Conservation (phyloP, 2,329 filamentous ascomycete species). For the Elsinoe arachidis region DNA sequence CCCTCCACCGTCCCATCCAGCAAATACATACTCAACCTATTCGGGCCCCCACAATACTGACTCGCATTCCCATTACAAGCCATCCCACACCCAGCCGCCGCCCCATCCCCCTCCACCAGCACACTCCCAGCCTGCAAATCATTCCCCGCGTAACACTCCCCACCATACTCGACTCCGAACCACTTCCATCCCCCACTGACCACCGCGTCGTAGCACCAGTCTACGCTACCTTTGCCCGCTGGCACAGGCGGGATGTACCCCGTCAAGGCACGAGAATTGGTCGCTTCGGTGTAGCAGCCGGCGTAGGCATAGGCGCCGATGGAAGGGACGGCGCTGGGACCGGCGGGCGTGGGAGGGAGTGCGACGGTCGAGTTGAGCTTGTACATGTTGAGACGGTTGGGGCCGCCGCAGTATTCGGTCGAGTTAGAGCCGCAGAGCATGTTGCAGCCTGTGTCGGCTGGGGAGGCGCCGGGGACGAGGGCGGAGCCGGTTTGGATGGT, state of each 20-base stretch:
- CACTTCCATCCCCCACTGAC: constrained; percentile 23
- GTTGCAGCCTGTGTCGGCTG: constrained; percentile 20
- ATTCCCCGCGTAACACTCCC: constrained; percentile 30
- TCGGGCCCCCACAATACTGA: constrained; percentile 24
- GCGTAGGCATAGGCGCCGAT: constrained; percentile 14
- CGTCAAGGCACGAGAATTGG: constrained; percentile 21
- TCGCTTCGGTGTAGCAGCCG: constrained; percentile 25
- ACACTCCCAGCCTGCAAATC: constrained; percentile 8
- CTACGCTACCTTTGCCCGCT: background rate
- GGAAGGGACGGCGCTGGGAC: background rate
- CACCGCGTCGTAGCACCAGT: background rate
- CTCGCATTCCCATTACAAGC: constrained; percentile 20
- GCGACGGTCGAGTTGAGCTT: constrained; percentile 14
- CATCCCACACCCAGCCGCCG: constrained; percentile 19
- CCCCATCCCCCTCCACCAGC: background rate
- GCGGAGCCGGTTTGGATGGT: background rate
- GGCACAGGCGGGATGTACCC: constrained; percentile 19
- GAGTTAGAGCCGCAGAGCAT: constrained; percentile 25
- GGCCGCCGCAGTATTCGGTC: constrained; percentile 25
- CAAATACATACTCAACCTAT: constrained; percentile 22
- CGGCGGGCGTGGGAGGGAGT: constrained; percentile 2
- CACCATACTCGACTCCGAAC: constrained; percentile 32
- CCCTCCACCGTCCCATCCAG: background rate
- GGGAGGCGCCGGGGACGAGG: background rate
- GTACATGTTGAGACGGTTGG: constrained; percentile 26